phyloP scores from a whole-genome alignment of 768 basidiomycete genomes.

The button mushroom (Agaricus bisporus) region DNA sequence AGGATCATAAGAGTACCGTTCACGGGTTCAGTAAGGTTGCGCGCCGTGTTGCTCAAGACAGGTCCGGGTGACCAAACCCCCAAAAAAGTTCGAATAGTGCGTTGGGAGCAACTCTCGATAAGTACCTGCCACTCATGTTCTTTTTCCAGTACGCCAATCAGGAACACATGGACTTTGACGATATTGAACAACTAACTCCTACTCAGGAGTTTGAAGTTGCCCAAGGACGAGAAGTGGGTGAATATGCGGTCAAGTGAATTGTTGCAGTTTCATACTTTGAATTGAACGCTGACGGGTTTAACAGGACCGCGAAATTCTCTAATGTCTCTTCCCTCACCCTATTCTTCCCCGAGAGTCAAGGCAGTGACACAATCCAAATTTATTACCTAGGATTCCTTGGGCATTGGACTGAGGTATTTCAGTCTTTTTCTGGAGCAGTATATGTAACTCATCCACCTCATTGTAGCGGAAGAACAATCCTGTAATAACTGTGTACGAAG shows the following conservation, averaged over 20 bases:
- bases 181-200: conserved; percentile 53
- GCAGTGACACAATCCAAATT: conserved; percentile 67
- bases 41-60: conserved; percentile 75
- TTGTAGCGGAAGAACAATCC: conserved; percentile 69
- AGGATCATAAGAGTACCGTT: conserved; percentile 86
- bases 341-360: conserved; percentile 76
- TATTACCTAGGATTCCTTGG: conserved; percentile 88
- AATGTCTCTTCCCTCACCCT: conserved; percentile 77
- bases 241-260: conserved; percentile 75
- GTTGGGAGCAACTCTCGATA: conserved; percentile 15
- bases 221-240: conserved; percentile 70
- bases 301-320: conserved; percentile 80
- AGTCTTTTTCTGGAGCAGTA: background rate
- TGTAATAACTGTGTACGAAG: conserved; percentile 82
- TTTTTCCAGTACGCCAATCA: conserved; percentile 66
- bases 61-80: conserved; percentile 81
- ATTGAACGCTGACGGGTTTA: background rate
- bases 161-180: conserved; percentile 77
- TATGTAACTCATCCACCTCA: conserved; percentile 2
- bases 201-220: conserved; percentile 71
- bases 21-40: conserved; percentile 79
- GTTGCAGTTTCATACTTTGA: background rate
- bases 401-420: conserved; percentile 66
- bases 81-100: conserved; percentile 60
- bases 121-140: background rate